Base-by-base conservation (phyloP, 345 rosid genomes). In the Camelina laxa region DNA sequence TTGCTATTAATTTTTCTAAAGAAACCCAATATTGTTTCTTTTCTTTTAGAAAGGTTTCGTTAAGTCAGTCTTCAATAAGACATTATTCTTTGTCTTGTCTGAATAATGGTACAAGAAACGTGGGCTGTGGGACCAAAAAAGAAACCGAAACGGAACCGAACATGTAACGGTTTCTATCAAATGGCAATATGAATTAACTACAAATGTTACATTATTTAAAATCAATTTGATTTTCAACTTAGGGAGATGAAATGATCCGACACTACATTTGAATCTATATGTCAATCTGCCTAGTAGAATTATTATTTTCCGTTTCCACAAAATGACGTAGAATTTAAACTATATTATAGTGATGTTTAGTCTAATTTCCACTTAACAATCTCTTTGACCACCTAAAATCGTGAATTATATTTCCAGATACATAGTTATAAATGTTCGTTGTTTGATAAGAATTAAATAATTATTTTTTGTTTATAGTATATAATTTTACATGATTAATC, bases 31-130 rank as follows among this genome's bases (percentile, higher is more conserved):
- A 22, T 22, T 22, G 24, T 2, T 22, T 22, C 24, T 22, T 22
- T 22, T 22, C 24, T 22, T 22, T 22, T 22, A 22, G 24, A 22
- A 24, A 24, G 27, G 4, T 24, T 27, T 27, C 30, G 30, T 27
- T 27, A 27, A 27, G 30, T 61, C 33, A 39, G 20, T 44, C 66
- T 61, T 61, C 16, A 59, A 11, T 36, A 36, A 59, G 27, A 59
- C 64, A 24, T 59, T 36, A 60, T 60, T 60, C 6, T 60, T 36
- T 36, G 67, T 62, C 51, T 62, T 62, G 67, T 62, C 67, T 42
- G 9, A 3, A 16, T 5, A 21, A 41, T 62, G 51, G 67, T 42
- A 62, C 51, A 41, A 62, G 19, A 42, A 62, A 62, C 51, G 36
- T 62, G 51, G n/a, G 51, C 20, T 41, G 67, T 62, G 51, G 67